Base-by-base conservation (phyloP, 805 yeast species). In the Brettanomyces nanus region DNA sequence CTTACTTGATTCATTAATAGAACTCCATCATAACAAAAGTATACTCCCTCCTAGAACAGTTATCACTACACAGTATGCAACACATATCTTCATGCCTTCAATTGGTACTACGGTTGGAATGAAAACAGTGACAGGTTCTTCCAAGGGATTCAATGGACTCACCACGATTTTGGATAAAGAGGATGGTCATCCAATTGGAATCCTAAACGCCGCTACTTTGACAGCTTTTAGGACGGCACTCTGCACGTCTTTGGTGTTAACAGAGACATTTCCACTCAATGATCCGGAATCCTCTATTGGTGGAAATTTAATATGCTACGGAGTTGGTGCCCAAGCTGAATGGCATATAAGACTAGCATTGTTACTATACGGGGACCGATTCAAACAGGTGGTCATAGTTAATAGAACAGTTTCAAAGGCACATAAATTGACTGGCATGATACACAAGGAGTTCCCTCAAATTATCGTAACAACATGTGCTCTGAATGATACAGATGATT, bases 171-270 rank as follows among this genome's bases (percentile, higher is more conserved):
- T 77, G 19, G 71, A 76, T 45, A 69, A 71, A 33, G 44, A 49
- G 5, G 68, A 68, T 19, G 86, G 85, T 3, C 61, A 59, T 21
- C 52, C 75, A 6, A 35, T 54, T 7, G 85, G 81, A 3, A 58
- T 77, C 3, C 51, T 79, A 27, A 77, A 75, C 47, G 85, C 81
- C 3, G 62, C 63, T 37, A 65, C 76, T 1, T 53, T 77, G 28
- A 79, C 85, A 2, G 85, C 81, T 1, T 76, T 78, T 44, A 64
- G 85, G 50, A 79, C 86, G 3, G 84, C 84, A 0, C 58, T 79
- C 39, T 73, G 76, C 20, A 68, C 75, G 20, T 62, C 70, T 5
- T 51, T 76, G 15, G 73, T 74, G 1, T 49, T 77, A 40, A 57
- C 54, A 10, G 66, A 65, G 40, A 49, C 52, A 13, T 58, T 60